These are phyloP conservation scores for Ophiosphaerella herpotricha DNA, from an alignment of 2,329 filamentous ascomycete genomes.

Conservation along the genomic window DNA sequence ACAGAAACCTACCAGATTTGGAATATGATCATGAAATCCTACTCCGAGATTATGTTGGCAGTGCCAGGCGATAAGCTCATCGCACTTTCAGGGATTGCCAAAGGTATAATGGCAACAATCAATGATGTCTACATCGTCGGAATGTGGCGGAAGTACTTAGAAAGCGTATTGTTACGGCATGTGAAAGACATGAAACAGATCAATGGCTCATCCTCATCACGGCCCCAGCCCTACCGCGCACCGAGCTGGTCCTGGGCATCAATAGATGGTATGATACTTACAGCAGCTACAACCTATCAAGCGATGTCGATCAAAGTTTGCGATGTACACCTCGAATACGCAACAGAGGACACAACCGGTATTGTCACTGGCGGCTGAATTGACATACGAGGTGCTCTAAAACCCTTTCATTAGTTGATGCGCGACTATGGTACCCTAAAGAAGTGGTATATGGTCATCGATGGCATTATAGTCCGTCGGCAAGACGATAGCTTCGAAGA, in stretches of 20 bases:
- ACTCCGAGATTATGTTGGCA: background rate
- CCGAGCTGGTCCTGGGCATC: conserved; percentile 20
- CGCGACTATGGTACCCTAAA: background rate
- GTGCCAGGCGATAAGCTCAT: conserved; percentile 11
- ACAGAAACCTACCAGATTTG: background rate
- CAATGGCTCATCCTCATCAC: background rate
- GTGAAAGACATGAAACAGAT: background rate
- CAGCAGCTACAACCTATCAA: background rate
- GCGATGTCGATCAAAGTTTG: conserved; percentile 1
- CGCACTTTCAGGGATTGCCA: conserved; percentile 16
- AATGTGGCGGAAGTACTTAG: conserved; percentile 12
- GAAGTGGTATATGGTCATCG: background rate
- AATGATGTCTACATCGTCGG: conserved; percentile 11
- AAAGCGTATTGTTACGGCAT: background rate
- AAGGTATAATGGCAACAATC: conserved; percentile 1
- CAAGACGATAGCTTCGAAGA: background rate
- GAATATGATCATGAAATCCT: background rate
- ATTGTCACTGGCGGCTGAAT: conserved; percentile 9
- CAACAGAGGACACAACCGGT: conserved; percentile 11
- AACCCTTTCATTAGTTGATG: background rate
- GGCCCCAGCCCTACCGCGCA: conserved; percentile 6
- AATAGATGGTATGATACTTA: background rate
- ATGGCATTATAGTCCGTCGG: background rate
- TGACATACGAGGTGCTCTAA: conserved; percentile 3
- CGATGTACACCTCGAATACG: conserved; percentile 5